Base-by-base conservation (phyloP, 805 yeast species). In the Ogataea glucozyma region DNA sequence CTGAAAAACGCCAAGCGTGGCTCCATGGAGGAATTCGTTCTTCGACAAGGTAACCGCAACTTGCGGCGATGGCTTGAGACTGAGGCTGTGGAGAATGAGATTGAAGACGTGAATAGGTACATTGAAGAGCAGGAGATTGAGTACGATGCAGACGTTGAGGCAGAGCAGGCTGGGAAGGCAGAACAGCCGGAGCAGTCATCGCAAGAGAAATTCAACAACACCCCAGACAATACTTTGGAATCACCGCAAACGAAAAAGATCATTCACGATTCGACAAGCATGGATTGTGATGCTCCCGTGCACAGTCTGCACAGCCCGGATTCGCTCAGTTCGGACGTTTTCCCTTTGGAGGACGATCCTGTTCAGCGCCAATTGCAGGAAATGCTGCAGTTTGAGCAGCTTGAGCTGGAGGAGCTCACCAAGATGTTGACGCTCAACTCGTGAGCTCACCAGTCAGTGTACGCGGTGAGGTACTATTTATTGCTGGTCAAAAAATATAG, bases 361-460 rank as follows among this genome's bases (percentile, higher is more conserved):
- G 48, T 47, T 8, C 60, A 61, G 35, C 36, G 47, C 22, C 59
- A 62, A 33, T 38, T 64, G 19, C 64, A 61, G 34, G 62, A 63
- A 36, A 48, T 60, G 53, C 37, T 58, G 22, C 33, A 48, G 17
- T 36, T 59, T 26, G 59, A 60, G 35, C 51, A 49, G 46, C 32
- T 52, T 37, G 67, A 64, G 40, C 42, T 64, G 35, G 67, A 64
- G 35, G 60, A 56, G 32, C 40, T 64, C 44, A 52, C 65, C 2
- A 49, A 47, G 36, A 57, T 49, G 23, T 31, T 57, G 44, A 48
- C 40, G 13, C 43, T 53, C 40, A 44, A 44, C 19, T 24, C 17
- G 32, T 36, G 40, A 40, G 23, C 31, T 6, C 21, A 12, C 6
- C 10, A 19, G 13, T 18, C 14, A 13, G 30, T 20, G 18, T 14